Evolutionary conservation across 805 yeast species (phyloP).

Genomic region (Tetrapisispora fleetii): DNA sequence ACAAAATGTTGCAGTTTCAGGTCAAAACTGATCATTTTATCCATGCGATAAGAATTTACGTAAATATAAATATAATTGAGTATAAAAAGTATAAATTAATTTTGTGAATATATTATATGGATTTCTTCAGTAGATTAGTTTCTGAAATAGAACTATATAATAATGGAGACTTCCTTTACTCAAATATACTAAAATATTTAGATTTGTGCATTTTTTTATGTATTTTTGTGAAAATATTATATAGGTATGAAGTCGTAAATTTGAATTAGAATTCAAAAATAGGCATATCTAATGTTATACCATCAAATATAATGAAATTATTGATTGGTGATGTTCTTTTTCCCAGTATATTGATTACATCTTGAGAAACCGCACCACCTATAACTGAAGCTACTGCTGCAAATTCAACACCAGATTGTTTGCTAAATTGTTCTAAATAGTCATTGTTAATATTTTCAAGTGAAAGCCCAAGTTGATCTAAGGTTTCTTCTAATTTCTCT

Average conservation of each 20-base stretch:
- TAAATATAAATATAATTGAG: background rate
- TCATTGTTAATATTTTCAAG: slow-evolving; percentile 32
- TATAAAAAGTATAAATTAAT: background rate
- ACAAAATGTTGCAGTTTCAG: slow-evolving; percentile 73
- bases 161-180: too few species aligned
- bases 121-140: background rate
- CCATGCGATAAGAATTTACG: background rate
- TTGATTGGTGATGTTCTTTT: slow-evolving; percentile 72
- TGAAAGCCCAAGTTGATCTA: slow-evolving; percentile 38
- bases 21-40: slow-evolving; percentile 18
- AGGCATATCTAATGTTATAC: slow-evolving; percentile 63
- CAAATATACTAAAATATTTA: too few species aligned
- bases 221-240: too few species aligned
- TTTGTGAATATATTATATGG: background rate
- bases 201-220: too few species aligned
- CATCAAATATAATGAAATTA: slow-evolving; percentile 72
- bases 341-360: slow-evolving; percentile 72
- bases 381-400: slow-evolving; percentile 78
- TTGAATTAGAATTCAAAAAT: slow-evolving; percentile 38
- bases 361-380: slow-evolving; percentile 89
- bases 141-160: background rate
- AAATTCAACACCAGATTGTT: slow-evolving; percentile 52
- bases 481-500: slow-evolving; percentile 22
- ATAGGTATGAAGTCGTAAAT: background rate
- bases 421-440: slow-evolving; percentile 33